A percentile compares a stretch with the other conserved stretches of the same genome.
Evolutionary conservation across 2,329 filamentous ascomycete species (phyloP).

Genomic region (Botrytis paeoniae): DNA sequence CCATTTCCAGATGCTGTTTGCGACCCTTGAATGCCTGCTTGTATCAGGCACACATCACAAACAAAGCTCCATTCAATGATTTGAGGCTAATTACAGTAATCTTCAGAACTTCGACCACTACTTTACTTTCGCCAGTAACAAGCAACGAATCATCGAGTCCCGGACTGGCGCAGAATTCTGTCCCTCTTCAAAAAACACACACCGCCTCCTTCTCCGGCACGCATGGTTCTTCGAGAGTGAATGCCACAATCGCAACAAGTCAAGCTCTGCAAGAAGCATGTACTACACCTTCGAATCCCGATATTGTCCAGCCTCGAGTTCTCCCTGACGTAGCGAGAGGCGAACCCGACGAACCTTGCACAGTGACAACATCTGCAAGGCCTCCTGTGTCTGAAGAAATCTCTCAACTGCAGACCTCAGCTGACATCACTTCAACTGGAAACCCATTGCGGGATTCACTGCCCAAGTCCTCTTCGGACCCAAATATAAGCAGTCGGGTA

Average conservation of each 20-base stretch:
- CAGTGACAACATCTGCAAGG: conserved; percentile 9
- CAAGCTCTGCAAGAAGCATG: conserved; percentile 1
- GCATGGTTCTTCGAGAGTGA: neutral
- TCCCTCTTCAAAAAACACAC: conserved; percentile 6
- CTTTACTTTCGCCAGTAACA: conserved; percentile 52
- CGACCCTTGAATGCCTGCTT: neutral
- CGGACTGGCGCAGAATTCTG: conserved; percentile 15
- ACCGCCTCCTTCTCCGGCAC: neutral
- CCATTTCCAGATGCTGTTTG: neutral
- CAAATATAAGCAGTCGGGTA: neutral
- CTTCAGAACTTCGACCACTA: neutral
- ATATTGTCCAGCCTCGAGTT: neutral
- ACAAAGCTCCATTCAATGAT: neutral
- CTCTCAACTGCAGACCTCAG: neutral
- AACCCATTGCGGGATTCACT: neutral
- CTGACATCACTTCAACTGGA: neutral
- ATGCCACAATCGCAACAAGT: neutral
- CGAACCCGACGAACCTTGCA: conserved; percentile 1
- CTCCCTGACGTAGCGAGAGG: conserved; percentile 11
- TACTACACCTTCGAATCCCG: conserved; percentile 7
- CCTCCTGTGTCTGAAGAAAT: neutral
- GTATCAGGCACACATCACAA: neutral
- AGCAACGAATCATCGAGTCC: conserved; percentile 57
- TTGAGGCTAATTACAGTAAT: conserved; percentile 12
- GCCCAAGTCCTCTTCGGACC: neutral